These are phyloP conservation scores for Mayamaea pseudoterrestris DNA, from an alignment of 108 stramenopile genomes.

Conservation along the genomic window DNA sequence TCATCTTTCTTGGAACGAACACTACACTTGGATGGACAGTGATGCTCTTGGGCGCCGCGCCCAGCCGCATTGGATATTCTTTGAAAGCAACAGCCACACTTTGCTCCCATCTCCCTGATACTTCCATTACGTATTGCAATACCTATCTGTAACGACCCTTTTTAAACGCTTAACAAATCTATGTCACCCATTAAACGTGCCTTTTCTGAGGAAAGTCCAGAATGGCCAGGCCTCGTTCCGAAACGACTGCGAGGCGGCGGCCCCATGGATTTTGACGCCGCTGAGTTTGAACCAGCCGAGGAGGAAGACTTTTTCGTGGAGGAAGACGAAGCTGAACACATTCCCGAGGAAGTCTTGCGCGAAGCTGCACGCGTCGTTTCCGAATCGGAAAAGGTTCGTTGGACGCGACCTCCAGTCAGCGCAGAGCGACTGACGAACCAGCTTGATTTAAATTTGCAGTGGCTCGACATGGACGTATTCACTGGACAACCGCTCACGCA, in stretches of 20 bases:
- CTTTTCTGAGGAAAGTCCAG: not conserved
- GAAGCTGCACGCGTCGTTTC: conserved; percentile 2
- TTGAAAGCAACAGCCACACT: too few species aligned
- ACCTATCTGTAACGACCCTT: not conserved
- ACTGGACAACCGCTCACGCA: conserved; percentile 53
- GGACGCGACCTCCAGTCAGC: conserved; percentile 6
- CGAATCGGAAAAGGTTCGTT: conserved; percentile 10
- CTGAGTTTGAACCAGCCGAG: not conserved
- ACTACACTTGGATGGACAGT: too few species aligned
- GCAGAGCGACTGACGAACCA: conserved; percentile 11
- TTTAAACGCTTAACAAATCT: not conserved
- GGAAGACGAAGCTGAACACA: not conserved
- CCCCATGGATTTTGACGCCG: not conserved
- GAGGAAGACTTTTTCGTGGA: conserved; percentile 8
- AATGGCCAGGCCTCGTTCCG: conserved; percentile 6
- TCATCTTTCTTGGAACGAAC: too few species aligned
- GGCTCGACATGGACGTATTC: conserved; percentile 95
- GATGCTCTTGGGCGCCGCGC: too few species aligned
- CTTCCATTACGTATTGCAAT: too few species aligned
- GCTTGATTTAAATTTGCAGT: conserved; percentile 72
- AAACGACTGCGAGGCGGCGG: conserved; percentile 56
- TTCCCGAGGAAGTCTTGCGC: conserved; percentile 4
- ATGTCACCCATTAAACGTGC: conserved; percentile 8
- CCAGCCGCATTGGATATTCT: too few species aligned
- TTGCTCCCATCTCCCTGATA: too few species aligned